Evolutionary conservation across 441 rosid species (phyloP), one percentile per base, ranked within the genome.

Genomic region (Jatropha multifida): DNA sequence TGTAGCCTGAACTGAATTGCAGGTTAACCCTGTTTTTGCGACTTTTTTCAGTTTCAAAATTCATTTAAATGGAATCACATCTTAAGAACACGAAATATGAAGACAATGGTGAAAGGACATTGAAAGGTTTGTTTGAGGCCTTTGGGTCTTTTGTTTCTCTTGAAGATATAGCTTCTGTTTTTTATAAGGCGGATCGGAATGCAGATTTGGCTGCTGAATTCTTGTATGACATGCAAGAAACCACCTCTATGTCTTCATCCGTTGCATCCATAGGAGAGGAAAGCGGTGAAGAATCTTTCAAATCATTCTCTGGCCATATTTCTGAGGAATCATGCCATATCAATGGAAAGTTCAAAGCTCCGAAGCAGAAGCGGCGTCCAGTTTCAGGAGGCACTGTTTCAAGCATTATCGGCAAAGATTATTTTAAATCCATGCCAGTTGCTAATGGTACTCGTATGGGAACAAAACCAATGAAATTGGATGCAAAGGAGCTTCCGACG

Each of bases 351-450:
- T 65, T 70, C 9, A 76, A 26, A 75, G 64, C 64, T 84, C 18
- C 72, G 44, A 90, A 83, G 82, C 83, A 80, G 72, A 88, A 83
- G 77, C 62, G 69, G 74, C 73, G 61, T 68, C 79, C 89, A 20
- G 88, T 81, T 73, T 89, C 93, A 18, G 86, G 74, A 40, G 90
- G 96, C 64, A 81, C 87, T 0, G 77, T 90, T 80, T 89, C 92
- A 17, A 79, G 83, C 81, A 61, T 88, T 74, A 63, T 85, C 9
- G 92, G 87, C 46, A 89, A 86, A 82, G 86, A 79, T 23, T 86
- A 89, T 76, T 38, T 81, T 58, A 79, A 81, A 48, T 62, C 85
- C 17, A 60, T 58, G 62, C 88, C 86, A 67, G 65, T 32, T 51
- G 68, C 77, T 71, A 84, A 74, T 78, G 85, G 65, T 51, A 65